phyloP scores from a whole-genome alignment of 2,329 filamentous ascomycete species.

The Fusarium sp. region DNA sequence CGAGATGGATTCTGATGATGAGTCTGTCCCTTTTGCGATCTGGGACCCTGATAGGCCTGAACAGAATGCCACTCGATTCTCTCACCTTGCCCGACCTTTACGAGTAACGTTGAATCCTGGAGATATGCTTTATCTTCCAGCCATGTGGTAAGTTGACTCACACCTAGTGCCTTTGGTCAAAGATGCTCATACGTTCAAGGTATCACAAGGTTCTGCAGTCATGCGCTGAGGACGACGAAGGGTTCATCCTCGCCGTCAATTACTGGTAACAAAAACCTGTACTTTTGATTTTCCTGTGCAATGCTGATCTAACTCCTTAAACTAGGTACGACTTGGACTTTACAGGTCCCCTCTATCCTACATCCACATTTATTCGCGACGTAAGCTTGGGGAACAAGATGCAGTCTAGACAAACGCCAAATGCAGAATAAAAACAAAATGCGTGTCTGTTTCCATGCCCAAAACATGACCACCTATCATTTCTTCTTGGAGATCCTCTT shows the following conservation, averaged over 20 bases:
- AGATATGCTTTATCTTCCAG: conserved; percentile 86
- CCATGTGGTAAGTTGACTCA: conserved; percentile 74
- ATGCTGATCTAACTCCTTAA: conserved; percentile 16
- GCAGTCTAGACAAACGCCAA: conserved; percentile 18
- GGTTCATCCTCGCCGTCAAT: conserved; percentile 83
- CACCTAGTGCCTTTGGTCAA: not conserved
- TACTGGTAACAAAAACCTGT: conserved; percentile 75
- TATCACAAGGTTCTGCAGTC: conserved; percentile 87
- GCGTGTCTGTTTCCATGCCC: conserved; percentile 28
- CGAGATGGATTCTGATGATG: conserved; percentile 53
- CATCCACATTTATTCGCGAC: conserved; percentile 68
- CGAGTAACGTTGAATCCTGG: conserved; percentile 79
- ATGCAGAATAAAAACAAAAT: conserved; percentile 31
- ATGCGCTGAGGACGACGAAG: conserved; percentile 76
- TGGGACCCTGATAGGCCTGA: conserved; percentile 80
- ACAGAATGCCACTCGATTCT: conserved; percentile 69
- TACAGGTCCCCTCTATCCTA: conserved; percentile 75
- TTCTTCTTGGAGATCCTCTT: conserved; percentile 83
- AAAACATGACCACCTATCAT: conserved; percentile 26
- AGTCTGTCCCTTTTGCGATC: conserved; percentile 74
- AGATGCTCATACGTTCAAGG: conserved; percentile 56
- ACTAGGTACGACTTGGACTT: conserved; percentile 86
- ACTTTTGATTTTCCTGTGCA: not conserved
- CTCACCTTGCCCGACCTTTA: conserved; percentile 71
- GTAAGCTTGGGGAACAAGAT: conserved; percentile 45